A percentile compares a stretch with the other conserved stretches of the same genome.
These are phyloP conservation scores for Fusarium fujikuroi DNA, from an alignment of 2,329 filamentous ascomycete species.

Conservation along the genomic window DNA sequence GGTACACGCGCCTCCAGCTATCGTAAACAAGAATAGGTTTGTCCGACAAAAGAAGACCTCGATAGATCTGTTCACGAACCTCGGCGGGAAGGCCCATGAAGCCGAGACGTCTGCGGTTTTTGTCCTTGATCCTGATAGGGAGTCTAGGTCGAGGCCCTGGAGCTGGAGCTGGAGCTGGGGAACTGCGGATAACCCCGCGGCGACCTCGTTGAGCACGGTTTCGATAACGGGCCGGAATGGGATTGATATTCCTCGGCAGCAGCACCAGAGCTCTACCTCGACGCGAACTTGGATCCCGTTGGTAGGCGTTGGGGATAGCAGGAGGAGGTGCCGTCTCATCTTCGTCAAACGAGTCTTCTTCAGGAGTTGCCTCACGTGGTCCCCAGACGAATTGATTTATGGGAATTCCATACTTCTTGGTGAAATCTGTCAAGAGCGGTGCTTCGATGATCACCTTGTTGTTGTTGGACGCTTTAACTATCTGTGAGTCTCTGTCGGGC, in stretches of 20 bases:
- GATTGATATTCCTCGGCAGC: neutral
- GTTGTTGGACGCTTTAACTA: neutral
- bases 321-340: slow-evolving; percentile 29
- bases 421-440: slow-evolving; percentile 22
- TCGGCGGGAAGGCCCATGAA: slow-evolving; percentile 44
- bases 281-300: neutral
- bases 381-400: slow-evolving; percentile 26
- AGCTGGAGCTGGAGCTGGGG: neutral
- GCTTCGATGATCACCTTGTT: slow-evolving; percentile 5
- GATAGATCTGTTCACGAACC: slow-evolving; percentile 48
- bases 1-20: slow-evolving; percentile 50
- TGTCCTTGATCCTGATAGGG: neutral
- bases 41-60: slow-evolving; percentile 46
- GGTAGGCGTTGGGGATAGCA: slow-evolving; percentile 9
- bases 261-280: neutral
- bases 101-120: neutral
- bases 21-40: slow-evolving; percentile 49
- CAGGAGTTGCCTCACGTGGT: neutral
- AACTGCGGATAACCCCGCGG: neutral
- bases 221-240: neutral
- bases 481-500: neutral
- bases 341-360: slow-evolving; percentile 23
- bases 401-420: slow-evolving; percentile 19
- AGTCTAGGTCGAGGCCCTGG: neutral
- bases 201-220: neutral